Evolutionary conservation across 768 basidiomycete genomes (phyloP).

Genomic region (Suillus subalutaceus): DNA sequence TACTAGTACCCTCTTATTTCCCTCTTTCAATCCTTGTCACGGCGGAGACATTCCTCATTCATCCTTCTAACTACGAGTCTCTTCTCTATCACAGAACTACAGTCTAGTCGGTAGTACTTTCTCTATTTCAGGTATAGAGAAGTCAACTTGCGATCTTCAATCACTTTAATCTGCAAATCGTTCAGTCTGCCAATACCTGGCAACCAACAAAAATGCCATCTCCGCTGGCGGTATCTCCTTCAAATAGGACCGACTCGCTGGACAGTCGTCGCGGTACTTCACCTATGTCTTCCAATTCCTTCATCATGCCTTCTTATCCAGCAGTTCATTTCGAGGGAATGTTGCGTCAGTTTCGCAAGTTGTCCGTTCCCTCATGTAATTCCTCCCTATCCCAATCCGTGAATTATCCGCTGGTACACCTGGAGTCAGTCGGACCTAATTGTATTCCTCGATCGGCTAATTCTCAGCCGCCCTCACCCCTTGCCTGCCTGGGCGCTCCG

Average conservation of each 20-base stretch:
- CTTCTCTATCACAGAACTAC: background rate
- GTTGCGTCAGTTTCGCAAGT: conserved; percentile 16
- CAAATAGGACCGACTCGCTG: conserved; percentile 30
- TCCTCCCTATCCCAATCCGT: background rate
- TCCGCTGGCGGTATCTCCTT: conserved; percentile 27
- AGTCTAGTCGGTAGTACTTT: conserved; percentile 12
- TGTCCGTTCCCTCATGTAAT: conserved; percentile 1
- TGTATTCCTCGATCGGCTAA: conserved; percentile 2
- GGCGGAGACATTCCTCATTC: too few relatives aligned
- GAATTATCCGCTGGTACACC: conserved; percentile 7
- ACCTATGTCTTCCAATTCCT: conserved; percentile 19
- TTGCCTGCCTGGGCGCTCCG: background rate
- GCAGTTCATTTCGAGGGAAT: conserved; percentile 8
- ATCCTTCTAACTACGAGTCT: too few relatives aligned
- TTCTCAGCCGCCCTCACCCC: conserved; percentile 8
- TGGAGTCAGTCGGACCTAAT: background rate
- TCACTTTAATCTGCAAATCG: conserved; percentile 34
- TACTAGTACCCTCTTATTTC: background rate
- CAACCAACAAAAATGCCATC: conserved; percentile 37
- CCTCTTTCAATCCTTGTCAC: background rate
- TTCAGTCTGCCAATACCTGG: conserved; percentile 25
- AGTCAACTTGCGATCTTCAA: conserved; percentile 18
- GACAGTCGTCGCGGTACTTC: conserved; percentile 12
- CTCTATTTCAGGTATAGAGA: conserved; percentile 23
- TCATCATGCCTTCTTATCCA: conserved; percentile 4